These are phyloP conservation scores for Ceraceosorus guamensis DNA, from an alignment of 1,284 basidiomycete genomes.

Conservation along the genomic window DNA sequence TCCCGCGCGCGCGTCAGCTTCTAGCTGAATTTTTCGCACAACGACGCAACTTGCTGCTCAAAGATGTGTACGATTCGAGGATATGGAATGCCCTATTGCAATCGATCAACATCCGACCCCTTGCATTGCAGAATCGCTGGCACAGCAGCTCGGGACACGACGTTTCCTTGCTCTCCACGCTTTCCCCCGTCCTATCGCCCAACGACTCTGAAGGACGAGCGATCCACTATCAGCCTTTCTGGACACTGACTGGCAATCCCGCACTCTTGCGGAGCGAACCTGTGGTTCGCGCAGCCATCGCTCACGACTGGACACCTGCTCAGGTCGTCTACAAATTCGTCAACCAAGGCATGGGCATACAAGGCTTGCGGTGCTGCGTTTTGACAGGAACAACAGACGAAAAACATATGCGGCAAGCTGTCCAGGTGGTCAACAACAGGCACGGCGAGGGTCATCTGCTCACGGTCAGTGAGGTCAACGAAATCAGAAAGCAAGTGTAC, in stretches of 20 bases:
- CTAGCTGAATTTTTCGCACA: neutral
- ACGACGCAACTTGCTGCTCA: too few relatives aligned
- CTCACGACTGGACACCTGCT: slow-evolving; percentile 22
- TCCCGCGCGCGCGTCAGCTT: too few relatives aligned
- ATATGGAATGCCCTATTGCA: slow-evolving; percentile 32
- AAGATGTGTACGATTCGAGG: slow-evolving; percentile 38
- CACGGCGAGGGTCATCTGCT: slow-evolving; percentile 9
- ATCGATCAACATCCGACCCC: slow-evolving; percentile 12
- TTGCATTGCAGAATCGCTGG: slow-evolving; percentile 43
- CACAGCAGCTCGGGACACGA: slow-evolving; percentile 43
- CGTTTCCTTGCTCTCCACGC: slow-evolving; percentile 34
- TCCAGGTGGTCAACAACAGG: slow-evolving; percentile 17
- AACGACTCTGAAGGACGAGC: slow-evolving; percentile 17
- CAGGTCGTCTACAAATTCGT: slow-evolving; percentile 39
- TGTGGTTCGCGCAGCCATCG: slow-evolving; percentile 22
- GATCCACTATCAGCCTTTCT: slow-evolving; percentile 42
- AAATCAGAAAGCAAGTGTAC: slow-evolving; percentile 32
- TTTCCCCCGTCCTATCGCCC: slow-evolving; percentile 31
- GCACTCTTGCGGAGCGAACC: slow-evolving; percentile 18
- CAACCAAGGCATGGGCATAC: slow-evolving; percentile 29
- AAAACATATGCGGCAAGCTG: slow-evolving; percentile 37
- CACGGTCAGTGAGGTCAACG: slow-evolving; percentile 11
- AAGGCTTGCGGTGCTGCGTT: slow-evolving; percentile 27
- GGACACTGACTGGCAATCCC: slow-evolving; percentile 43
- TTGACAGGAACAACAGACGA: slow-evolving; percentile 31